Evolutionary conservation across 2,329 filamentous ascomycete genomes (phyloP).

Genomic region (Botryotinia narcissicola): DNA sequence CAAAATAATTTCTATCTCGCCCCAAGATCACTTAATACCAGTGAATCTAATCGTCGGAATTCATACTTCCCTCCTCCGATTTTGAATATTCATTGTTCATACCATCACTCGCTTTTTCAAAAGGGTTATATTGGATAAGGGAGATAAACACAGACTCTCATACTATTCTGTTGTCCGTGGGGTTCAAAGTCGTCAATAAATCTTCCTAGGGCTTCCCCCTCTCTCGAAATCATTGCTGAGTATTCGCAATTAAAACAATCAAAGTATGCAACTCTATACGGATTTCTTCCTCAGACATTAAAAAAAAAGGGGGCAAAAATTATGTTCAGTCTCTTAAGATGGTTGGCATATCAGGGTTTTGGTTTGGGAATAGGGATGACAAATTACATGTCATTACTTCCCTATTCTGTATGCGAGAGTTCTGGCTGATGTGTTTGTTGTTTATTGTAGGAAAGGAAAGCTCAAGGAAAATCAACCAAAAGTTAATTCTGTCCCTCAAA

Average conservation of each 20-base stretch:
- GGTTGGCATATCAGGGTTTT: slow-evolving; percentile 13
- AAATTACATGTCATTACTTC: slow-evolving; percentile 21
- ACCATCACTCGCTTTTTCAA: background rate
- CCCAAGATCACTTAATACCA: background rate
- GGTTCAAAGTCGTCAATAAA: slow-evolving; percentile 16
- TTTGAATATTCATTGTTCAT: slow-evolving; percentile 6
- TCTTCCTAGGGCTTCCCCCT: slow-evolving; percentile 16
- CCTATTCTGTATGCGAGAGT: slow-evolving; percentile 16
- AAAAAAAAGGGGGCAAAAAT: slow-evolving; percentile 1
- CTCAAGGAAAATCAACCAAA: slow-evolving; percentile 6
- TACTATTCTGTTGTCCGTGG: slow-evolving; percentile 13
- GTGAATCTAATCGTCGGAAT: background rate
- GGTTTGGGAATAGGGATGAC: slow-evolving; percentile 19
- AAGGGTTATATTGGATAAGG: slow-evolving; percentile 7
- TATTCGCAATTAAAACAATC: background rate
- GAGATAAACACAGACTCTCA: slow-evolving; percentile 16
- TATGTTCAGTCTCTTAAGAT: slow-evolving; percentile 13
- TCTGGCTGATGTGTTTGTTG: slow-evolving; percentile 16
- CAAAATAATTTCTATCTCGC: slow-evolving; percentile 6
- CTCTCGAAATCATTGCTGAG: slow-evolving; percentile 13
- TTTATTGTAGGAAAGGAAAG: slow-evolving; percentile 17
- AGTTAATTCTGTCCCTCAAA: background rate
- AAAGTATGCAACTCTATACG: slow-evolving; percentile 14
- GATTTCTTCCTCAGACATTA: background rate
- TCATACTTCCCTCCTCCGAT: background rate